Percentiles rank a stretch among this genome's conserved stretches.
phyloP scores from a whole-genome alignment of 495 filamentous ascomycete genomes.

The Daldinia concentrica region DNA sequence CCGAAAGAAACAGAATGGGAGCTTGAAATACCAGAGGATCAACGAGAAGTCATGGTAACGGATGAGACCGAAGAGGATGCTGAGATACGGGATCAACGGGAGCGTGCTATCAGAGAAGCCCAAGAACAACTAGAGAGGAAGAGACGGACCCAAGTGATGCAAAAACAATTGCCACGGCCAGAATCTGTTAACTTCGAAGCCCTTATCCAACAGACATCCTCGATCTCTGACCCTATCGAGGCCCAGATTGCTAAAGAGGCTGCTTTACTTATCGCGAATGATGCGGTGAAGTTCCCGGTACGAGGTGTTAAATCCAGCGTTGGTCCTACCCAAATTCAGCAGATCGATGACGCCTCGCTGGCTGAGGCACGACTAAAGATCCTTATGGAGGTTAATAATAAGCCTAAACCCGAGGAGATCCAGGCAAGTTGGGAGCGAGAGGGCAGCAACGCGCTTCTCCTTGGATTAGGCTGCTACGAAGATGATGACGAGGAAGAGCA shows the following conservation, averaged over 20 bases:
- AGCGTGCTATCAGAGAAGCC: slow-evolving; percentile 72
- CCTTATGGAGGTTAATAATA: slow-evolving; percentile 71
- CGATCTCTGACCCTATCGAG: slow-evolving; percentile 50
- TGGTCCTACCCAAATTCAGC: slow-evolving; percentile 66
- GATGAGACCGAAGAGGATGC: slow-evolving; percentile 79
- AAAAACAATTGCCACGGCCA: slow-evolving; percentile 83
- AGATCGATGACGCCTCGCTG: slow-evolving; percentile 74
- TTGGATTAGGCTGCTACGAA: slow-evolving; percentile 80
- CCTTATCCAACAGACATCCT: slow-evolving; percentile 67
- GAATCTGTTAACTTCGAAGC: slow-evolving; percentile 73
- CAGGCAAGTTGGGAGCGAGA: slow-evolving; percentile 72
- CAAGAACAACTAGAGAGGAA: slow-evolving; percentile 79
- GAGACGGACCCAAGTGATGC: slow-evolving; percentile 88
- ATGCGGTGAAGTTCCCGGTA: slow-evolving; percentile 78
- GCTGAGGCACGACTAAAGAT: slow-evolving; percentile 80
- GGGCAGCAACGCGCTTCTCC: slow-evolving; percentile 67
- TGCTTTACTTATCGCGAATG: slow-evolving; percentile 80
- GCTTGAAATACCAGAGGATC: slow-evolving; percentile 88
- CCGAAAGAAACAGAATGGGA: slow-evolving; percentile 93
- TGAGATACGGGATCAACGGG: slow-evolving; percentile 79
- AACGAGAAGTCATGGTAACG: slow-evolving; percentile 66
- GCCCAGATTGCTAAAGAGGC: slow-evolving; percentile 76
- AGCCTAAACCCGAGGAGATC: slow-evolving; percentile 68
- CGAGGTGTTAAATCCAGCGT: slow-evolving; percentile 71
- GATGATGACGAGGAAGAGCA: slow-evolving; percentile 75